phyloP scores from a whole-genome alignment of 2,329 filamentous ascomycete species.

The Hypocrella siamensis region DNA sequence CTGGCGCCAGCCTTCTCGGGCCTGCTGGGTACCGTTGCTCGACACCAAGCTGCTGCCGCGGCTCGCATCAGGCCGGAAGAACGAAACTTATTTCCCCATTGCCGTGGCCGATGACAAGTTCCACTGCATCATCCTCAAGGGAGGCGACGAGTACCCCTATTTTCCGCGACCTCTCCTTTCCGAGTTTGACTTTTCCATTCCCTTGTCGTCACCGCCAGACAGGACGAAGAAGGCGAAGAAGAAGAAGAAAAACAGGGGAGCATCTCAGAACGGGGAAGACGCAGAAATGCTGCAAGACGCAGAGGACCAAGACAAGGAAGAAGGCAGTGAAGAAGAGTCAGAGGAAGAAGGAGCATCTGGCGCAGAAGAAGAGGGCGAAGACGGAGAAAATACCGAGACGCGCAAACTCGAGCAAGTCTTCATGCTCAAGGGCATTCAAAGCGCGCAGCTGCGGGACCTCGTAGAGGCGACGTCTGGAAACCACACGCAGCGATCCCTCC shows the following conservation, averaged over 20 bases:
- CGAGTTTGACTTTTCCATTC: constrained; percentile 85
- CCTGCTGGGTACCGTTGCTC: constrained; percentile 80
- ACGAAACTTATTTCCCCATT: constrained; percentile 88
- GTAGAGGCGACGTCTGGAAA: constrained; percentile 45
- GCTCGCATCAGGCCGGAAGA: constrained; percentile 68
- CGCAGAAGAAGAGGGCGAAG: constrained; percentile 13
- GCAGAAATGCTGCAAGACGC: constrained; percentile 18
- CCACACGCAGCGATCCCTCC: constrained; percentile 46
- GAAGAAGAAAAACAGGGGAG: constrained; percentile 14
- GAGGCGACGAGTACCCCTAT: constrained; percentile 81
- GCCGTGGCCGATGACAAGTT: constrained; percentile 85
- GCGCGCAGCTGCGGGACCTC: constrained; percentile 61
- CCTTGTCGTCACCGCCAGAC: constrained; percentile 43
- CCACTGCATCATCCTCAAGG: constrained; percentile 98
- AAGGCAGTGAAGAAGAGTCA: constrained; percentile 4
- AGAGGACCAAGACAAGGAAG: constrained; percentile 15
- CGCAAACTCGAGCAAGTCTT: constrained; percentile 64
- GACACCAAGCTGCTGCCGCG: constrained; percentile 77
- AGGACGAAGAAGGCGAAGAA: constrained; percentile 19
- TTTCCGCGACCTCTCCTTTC: constrained; percentile 80
- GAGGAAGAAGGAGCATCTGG: too few relatives aligned
- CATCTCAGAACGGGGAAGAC: constrained; percentile 19
- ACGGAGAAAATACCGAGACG: constrained; percentile 5
- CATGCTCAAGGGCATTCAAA: constrained; percentile 56
- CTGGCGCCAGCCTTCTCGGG: constrained; percentile 76